Evolutionary conservation across 257 asterid species (phyloP).

Genomic region (Solanum chiquidenum): DNA sequence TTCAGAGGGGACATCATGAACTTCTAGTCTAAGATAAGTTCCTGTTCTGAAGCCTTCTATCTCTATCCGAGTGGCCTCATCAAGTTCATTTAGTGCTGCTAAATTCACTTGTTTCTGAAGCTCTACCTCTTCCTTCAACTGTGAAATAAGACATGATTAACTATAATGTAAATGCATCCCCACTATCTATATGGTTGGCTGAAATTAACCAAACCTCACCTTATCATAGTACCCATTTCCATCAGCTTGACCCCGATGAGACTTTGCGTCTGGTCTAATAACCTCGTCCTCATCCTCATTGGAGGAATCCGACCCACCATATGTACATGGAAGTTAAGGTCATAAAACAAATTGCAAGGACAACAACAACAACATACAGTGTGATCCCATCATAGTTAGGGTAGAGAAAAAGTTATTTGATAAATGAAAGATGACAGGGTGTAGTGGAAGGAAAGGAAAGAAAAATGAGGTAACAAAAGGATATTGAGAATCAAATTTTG

Average conservation of each 20-base stretch:
- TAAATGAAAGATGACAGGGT: neutral
- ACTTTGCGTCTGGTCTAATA: constrained; percentile 31
- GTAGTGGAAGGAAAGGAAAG: neutral
- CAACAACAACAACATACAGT: neutral
- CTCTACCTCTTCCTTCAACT: constrained; percentile 85
- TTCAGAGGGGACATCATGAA: constrained; percentile 80
- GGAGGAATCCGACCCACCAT: constrained; percentile 42
- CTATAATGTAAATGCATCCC: neutral
- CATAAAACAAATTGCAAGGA: constrained; percentile 16
- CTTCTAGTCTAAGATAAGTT: constrained; percentile 75
- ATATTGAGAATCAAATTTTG: constrained; percentile 87
- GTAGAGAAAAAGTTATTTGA: neutral
- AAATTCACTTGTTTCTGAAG: constrained; percentile 69
- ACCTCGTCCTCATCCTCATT: constrained; percentile 55
- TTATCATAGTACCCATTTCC: constrained; percentile 68
- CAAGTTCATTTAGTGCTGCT: constrained; percentile 85
- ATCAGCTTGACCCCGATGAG: constrained; percentile 36
- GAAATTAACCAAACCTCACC: constrained; percentile 30
- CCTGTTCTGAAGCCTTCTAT: constrained; percentile 90
- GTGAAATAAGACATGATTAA: constrained; percentile 11
- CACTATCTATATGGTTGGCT: neutral
- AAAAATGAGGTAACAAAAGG: constrained; percentile 30
- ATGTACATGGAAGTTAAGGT: constrained; percentile 55
- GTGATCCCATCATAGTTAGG: neutral
- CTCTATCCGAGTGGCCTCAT: constrained; percentile 75